phyloP scores from a whole-genome alignment of 176 grass and related monocot genomes.

The Echinochloa phyllopogon region DNA sequence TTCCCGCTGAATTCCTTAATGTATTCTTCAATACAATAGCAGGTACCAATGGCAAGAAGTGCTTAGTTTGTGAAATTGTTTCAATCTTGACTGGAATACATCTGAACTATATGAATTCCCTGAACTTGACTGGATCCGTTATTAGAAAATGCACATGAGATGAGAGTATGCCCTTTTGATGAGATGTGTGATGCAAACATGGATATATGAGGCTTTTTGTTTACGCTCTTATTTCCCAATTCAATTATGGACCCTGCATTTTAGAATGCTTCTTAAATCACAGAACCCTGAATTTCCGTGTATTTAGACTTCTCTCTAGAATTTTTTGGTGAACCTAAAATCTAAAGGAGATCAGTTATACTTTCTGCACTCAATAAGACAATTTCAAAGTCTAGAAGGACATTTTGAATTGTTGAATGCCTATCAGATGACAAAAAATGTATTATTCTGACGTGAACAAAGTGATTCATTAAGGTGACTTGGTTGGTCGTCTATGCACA shows the following conservation, averaged over 20 bases:
- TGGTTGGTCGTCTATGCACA: constrained; percentile 4
- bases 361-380: background rate
- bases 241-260: background rate
- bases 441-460: background rate
- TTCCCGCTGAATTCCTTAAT: too few relatives aligned
- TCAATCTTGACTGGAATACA: too few relatives aligned
- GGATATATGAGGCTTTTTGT: background rate
- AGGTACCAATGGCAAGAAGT: too few relatives aligned
- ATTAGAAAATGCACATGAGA: too few relatives aligned
- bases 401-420: background rate
- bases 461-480: background rate
- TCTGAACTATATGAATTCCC: too few relatives aligned
- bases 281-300: too few relatives aligned
- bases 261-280: background rate
- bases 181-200: constrained; percentile 2
- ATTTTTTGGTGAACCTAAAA: too few relatives aligned
- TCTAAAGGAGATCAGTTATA: background rate
- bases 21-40: too few relatives aligned
- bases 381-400: background rate
- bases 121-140: too few relatives aligned
- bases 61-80: too few relatives aligned
- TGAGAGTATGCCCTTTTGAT: background rate
- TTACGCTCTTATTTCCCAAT: background rate
- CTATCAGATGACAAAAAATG: background rate
- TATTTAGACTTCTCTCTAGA: too few relatives aligned